These are phyloP conservation scores for Talaromyces sp. DNA, from an alignment of 2,329 filamentous ascomycete species.

Conservation along the genomic window DNA sequence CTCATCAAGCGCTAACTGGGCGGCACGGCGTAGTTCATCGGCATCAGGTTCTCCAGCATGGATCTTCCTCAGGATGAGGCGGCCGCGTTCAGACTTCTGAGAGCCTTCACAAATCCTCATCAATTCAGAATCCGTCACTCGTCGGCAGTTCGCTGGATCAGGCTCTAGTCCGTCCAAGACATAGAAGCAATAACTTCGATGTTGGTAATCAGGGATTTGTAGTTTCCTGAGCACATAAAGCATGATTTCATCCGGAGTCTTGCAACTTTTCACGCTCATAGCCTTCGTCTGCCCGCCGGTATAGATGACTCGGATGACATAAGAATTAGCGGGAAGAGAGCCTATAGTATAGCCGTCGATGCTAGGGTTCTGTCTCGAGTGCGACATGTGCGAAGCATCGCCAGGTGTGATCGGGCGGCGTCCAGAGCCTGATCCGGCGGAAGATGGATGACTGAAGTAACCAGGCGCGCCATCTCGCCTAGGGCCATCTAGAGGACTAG, in stretches of 20 bases:
- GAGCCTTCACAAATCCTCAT: conserved; percentile 87
- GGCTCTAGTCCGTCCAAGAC: conserved; percentile 80
- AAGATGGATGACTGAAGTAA: conserved; percentile 53
- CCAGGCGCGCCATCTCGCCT: conserved; percentile 48
- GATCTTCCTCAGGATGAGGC: conserved; percentile 87
- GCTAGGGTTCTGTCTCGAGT: conserved; percentile 76
- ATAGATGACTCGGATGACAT: conserved; percentile 88
- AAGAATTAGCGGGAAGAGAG: conserved; percentile 75
- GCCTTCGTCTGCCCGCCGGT: conserved; percentile 89
- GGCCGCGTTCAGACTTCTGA: conserved; percentile 77
- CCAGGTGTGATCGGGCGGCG: conserved; percentile 58
- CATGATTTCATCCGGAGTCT: conserved; percentile 88
- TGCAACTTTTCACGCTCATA: conserved; percentile 86
- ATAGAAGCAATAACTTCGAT: conserved; percentile 96
- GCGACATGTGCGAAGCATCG: conserved; percentile 58
- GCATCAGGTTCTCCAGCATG: conserved; percentile 83
- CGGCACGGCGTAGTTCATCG: conserved; percentile 79
- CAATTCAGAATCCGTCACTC: conserved; percentile 79
- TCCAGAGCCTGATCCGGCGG: conserved; percentile 49
- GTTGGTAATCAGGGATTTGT: conserved; percentile 79
- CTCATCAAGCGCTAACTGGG: conserved; percentile 85
- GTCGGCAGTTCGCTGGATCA: conserved; percentile 72
- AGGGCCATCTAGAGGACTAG: conserved; percentile 33
- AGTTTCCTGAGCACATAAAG: conserved; percentile 84
- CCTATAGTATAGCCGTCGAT: conserved; percentile 83